Base-by-base conservation (phyloP, 192 early-diverging fungal species). In the Entrophospora sp. region DNA sequence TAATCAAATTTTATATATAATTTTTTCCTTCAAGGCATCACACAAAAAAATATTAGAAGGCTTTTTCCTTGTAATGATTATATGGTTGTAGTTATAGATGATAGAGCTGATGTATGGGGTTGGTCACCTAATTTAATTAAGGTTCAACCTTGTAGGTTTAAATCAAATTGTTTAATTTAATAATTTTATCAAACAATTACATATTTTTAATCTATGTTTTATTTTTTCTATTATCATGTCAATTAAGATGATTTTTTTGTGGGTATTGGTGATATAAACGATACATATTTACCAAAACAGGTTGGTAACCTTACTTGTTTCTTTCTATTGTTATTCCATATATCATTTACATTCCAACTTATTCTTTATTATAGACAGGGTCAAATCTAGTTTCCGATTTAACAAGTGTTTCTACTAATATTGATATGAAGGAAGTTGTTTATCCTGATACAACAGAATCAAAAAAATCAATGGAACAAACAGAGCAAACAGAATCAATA, bases 41-140 rank as follows among this genome's bases (percentile, higher is more conserved):
- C 82, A 0, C 68, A 81, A 35, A 99, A 99, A 77, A 83, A 76
- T 28, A 83, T 97, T 5, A 70, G 85, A 32, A 77, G 97, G 8
- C 77, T 99, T 43, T 97, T 99, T 71, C 94, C 97, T 8, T 87
- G 87, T 57, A 91, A 97, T 74, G 89, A 88, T 34, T 92, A 88
- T 27, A 97, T 99, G 95, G 97, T 96, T 2, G 91, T 94, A 4
- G 88, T 91, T 42, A 79, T 99, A 12, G 97, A 99, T 70, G 97
- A 99, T 75, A 84, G 95, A 22, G 87, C 85, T 0, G 95, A 99
- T 71, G 91, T 99, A 3, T 99, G 97, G 97, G 70, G 77, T 27
- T 91, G 85, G 83, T 88, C 94, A 1, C 89, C 87, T 5, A 94
- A 97, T 75, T 66, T 99, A 25, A 86, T 97, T 44, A 83, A 87